Evolutionary conservation across 257 asterid genomes (phyloP).

Genomic region (Capsicum rhomboideum): DNA sequence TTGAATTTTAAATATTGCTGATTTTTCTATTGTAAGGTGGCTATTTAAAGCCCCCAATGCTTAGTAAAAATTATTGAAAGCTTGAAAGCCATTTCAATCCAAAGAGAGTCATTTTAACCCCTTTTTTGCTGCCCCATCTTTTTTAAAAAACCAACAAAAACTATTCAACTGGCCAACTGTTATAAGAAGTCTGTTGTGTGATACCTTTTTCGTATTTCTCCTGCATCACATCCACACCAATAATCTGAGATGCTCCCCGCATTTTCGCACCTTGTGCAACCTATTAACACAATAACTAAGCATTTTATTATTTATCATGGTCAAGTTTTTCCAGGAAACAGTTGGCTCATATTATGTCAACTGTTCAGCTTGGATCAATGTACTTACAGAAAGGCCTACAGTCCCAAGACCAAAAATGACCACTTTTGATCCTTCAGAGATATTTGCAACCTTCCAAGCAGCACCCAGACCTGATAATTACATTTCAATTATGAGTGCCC

Average conservation of each 20-base stretch:
- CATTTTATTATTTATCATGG: background rate
- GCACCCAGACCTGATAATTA: slow-evolving; percentile 78
- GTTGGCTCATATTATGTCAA: background rate
- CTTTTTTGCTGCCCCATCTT: no score
- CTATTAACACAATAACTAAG: slow-evolving; percentile 27
- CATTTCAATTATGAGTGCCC: slow-evolving; percentile 3
- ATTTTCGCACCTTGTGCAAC: slow-evolving; percentile 92
- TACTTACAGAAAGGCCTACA: slow-evolving; percentile 93
- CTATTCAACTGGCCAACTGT: background rate
- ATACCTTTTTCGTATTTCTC: slow-evolving; percentile 62
- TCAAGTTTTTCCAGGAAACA: background rate
- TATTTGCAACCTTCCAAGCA: slow-evolving; percentile 94
- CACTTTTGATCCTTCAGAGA: slow-evolving; percentile 72
- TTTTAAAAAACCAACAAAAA: no score
- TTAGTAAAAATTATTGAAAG: no score
- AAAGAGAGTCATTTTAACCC: no score
- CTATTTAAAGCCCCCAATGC: no score
- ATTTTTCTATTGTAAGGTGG: no score
- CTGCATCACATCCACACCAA: slow-evolving; percentile 77
- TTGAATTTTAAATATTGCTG: no score
- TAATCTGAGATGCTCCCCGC: slow-evolving; percentile 83
- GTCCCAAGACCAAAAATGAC: slow-evolving; percentile 95
- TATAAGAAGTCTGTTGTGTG: background rate
- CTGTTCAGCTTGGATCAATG: background rate
- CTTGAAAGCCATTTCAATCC: no score